Percentiles rank a stretch among this genome's conserved stretches.
Evolutionary conservation across 2,329 filamentous ascomycete species (phyloP).

Genomic region (Didymella arachidicola): DNA sequence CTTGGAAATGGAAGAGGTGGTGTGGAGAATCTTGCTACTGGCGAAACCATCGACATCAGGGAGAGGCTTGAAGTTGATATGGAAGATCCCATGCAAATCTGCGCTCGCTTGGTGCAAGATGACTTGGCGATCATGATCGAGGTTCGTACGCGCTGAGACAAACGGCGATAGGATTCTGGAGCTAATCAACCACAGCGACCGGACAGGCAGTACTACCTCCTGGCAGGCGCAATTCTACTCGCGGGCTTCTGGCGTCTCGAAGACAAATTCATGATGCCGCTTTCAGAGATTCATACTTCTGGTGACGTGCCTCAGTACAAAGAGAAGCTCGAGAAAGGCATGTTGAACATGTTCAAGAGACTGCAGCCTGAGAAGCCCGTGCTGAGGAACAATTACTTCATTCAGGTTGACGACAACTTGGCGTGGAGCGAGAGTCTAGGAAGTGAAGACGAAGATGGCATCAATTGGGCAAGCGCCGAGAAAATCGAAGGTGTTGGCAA

Average conservation of each 20-base stretch:
- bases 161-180: neutral
- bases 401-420: constrained; percentile 81
- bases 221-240: constrained; percentile 77
- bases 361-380: constrained; percentile 72
- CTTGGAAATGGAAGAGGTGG: constrained; percentile 64
- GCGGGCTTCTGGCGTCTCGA: constrained; percentile 83
- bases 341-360: constrained; percentile 81
- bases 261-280: constrained; percentile 81
- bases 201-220: constrained; percentile 82
- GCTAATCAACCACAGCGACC: constrained; percentile 54
- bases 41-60: constrained; percentile 74
- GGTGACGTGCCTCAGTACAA: constrained; percentile 77
- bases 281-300: constrained; percentile 80
- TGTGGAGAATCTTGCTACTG: constrained; percentile 74
- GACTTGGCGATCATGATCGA: constrained; percentile 84
- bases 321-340: constrained; percentile 76
- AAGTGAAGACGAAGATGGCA: constrained; percentile 68
- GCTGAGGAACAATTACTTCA: constrained; percentile 82
- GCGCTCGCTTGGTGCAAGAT: constrained; percentile 77
- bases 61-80: constrained; percentile 58
- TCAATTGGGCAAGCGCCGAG: constrained; percentile 63
- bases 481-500: constrained; percentile 75
- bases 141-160: neutral
- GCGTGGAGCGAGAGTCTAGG: constrained; percentile 82
- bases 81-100: constrained; percentile 82